Evolutionary conservation across 768 basidiomycete species (phyloP).

Genomic region (Crepidotus variabilis): DNA sequence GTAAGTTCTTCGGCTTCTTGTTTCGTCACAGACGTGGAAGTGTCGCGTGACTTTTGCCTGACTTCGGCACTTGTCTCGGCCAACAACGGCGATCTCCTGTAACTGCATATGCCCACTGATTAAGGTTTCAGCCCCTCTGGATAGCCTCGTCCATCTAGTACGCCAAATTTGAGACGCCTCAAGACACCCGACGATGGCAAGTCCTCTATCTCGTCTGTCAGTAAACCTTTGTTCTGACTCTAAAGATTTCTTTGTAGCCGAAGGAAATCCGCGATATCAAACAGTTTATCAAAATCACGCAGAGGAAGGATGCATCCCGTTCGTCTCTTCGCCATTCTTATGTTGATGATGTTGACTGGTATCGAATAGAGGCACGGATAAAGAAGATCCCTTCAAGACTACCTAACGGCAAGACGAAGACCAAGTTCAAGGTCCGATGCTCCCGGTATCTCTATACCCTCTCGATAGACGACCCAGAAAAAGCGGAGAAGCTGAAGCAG

Average conservation of each 20-base stretch:
- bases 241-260: conserved; percentile 48
- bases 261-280: conserved; percentile 99
- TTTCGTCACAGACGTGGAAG: no score
- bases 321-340: conserved; percentile 31
- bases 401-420: conserved; percentile 70
- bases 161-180: no score
- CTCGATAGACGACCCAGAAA: conserved; percentile 91
- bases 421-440: conserved; percentile 99
- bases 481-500: conserved; percentile 97
- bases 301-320: conserved; percentile 97
- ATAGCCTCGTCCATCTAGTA: no score
- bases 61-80: no score
- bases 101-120: no score
- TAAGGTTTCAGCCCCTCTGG: no score
- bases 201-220: no score
- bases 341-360: background rate
- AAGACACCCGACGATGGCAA: no score
- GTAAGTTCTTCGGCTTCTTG: no score
- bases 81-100: no score
- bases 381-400: conserved; percentile 82
- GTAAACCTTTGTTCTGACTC: no score
- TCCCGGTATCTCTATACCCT: conserved; percentile 98
- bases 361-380: conserved; percentile 83
- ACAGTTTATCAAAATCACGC: conserved; percentile 94
- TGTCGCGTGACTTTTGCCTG: no score